Conservation (phyloP, 2,329 filamentous ascomycete species). For the Diplodia scrobiculata region DNA sequence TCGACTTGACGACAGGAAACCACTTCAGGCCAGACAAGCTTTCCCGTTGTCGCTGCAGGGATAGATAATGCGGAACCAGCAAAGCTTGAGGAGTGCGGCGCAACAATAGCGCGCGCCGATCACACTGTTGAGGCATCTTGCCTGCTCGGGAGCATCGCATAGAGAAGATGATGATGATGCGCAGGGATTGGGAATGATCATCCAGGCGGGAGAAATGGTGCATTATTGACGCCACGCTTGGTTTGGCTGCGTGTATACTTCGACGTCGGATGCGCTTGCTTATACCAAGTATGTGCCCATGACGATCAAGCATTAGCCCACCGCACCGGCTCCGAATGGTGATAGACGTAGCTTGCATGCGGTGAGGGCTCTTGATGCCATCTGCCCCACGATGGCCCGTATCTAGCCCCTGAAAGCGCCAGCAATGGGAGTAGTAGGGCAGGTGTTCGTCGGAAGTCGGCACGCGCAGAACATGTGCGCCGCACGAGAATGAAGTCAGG, state of each 20-base stretch:
- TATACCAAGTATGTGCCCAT: neutral
- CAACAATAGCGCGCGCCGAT: neutral
- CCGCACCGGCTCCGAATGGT: neutral
- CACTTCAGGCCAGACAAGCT: neutral
- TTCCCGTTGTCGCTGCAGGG: neutral
- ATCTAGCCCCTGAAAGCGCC: slow-evolving; percentile 11
- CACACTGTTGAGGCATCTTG: neutral
- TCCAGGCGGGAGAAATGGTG: neutral
- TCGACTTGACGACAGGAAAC: neutral
- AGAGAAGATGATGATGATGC: neutral
- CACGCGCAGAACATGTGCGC: neutral
- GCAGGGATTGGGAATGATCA: neutral
- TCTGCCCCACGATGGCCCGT: neutral
- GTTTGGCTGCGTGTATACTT: neutral
- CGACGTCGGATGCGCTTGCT: no score
- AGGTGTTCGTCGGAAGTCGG: slow-evolving; percentile 11
- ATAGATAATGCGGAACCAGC: neutral
- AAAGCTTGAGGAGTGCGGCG: slow-evolving; percentile 3
- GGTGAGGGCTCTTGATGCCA: slow-evolving; percentile 12
- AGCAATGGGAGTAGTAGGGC: neutral
- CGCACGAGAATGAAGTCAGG: neutral
- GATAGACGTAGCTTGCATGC: slow-evolving; percentile 15
- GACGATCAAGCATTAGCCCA: slow-evolving; percentile 13
- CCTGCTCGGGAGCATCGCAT: neutral
- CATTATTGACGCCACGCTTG: neutral